Conservation (phyloP, 805 yeast species). For the Scheffersomyces amazonensis region DNA sequence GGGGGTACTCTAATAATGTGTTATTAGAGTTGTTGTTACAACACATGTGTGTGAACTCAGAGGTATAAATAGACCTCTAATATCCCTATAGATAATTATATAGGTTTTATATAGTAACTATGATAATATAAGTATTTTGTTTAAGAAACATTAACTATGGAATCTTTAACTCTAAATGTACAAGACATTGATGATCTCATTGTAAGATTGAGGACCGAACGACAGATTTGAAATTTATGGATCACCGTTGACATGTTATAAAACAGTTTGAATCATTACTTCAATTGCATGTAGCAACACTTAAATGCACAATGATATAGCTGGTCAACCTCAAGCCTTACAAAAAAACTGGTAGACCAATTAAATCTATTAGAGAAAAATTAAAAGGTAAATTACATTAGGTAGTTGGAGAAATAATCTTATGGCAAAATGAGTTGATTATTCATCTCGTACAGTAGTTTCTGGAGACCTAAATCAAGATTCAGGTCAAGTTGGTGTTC, state of each 20-base stretch:
- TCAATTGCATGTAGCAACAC: constrained; percentile 98
- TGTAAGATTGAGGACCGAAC: too few relatives aligned
- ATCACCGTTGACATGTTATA: constrained; percentile 96
- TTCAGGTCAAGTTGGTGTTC: constrained; percentile 98
- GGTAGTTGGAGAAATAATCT: constrained; percentile 98
- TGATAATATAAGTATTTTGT: too few relatives aligned
- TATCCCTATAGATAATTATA: too few relatives aligned
- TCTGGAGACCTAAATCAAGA: constrained; percentile 99
- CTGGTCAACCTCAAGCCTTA: constrained; percentile 98
- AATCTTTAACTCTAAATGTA: too few relatives aligned
- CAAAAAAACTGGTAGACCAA: constrained; percentile 99
- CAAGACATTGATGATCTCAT: too few relatives aligned
- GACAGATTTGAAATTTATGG: constrained; percentile 98
- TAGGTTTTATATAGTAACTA: too few relatives aligned
- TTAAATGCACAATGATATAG: constrained; percentile 98
- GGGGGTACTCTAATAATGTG: too few relatives aligned
- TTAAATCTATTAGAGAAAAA: constrained; percentile 98
- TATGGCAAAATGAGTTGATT: constrained; percentile 99
- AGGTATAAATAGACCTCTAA: too few relatives aligned
- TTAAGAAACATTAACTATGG: too few relatives aligned
- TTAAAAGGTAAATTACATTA: constrained; percentile 98
- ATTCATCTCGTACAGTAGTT: constrained; percentile 98
- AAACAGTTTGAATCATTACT: constrained; percentile 92
- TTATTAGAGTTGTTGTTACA: too few relatives aligned
- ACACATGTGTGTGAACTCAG: too few relatives aligned